These are phyloP conservation scores for Neurospora sp. DNA, from an alignment of 495 filamentous ascomycete genomes.

Conservation along the genomic window DNA sequence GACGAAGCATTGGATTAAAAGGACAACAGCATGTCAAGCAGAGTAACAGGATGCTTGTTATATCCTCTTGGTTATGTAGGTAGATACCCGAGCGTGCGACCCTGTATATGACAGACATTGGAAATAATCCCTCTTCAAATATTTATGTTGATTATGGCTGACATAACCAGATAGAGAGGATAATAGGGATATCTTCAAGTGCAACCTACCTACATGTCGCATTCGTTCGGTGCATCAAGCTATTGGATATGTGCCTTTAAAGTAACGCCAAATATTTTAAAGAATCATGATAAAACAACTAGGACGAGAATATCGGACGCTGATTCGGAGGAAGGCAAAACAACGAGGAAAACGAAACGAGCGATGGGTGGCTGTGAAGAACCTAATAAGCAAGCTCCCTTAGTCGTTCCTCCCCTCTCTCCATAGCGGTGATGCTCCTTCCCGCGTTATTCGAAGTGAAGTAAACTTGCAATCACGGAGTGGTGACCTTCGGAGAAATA, in stretches of 20 bases:
- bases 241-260: neutral
- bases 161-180: neutral
- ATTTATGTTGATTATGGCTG: neutral
- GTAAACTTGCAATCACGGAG: no score
- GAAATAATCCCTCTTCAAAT: neutral
- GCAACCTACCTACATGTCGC: neutral
- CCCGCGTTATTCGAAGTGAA: no score
- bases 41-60: neutral
- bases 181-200: neutral
- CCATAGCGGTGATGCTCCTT: no score
- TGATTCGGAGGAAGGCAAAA: neutral
- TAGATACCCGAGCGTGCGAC: neutral
- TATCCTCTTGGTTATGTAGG: neutral
- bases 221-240: neutral
- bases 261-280: neutral
- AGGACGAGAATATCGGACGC: neutral
- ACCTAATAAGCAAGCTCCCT: no score
- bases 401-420: no score
- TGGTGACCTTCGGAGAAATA: no score
- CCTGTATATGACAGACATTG: neutral
- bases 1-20: neutral
- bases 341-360: neutral
- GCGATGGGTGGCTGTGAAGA: no score
- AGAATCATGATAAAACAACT: neutral
- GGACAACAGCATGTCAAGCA: neutral